Evolutionary conservation across 768 basidiomycete species (phyloP), one percentile per base, ranked within the genome.

Genomic region (Auricularia auricula-judae): DNA sequence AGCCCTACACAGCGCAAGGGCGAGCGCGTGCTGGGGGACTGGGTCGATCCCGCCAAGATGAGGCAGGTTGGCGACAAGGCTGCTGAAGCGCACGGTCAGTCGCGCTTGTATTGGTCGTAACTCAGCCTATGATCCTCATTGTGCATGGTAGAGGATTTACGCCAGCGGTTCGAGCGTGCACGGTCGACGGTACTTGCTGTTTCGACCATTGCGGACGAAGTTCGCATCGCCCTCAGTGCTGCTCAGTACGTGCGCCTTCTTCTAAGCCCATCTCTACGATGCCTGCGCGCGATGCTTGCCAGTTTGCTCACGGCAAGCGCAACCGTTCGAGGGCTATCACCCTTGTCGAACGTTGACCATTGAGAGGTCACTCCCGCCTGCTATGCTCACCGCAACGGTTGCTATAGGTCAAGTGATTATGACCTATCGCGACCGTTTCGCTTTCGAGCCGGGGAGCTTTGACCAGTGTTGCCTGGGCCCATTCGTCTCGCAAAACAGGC

Each of bases 41-140:
- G 92, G 73, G 89, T 93, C 33, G 87, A 87, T 16, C 81, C 79
- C 67, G 82, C 78, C 61, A 90, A 86, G 76, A 93, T 93, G 91
- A 81, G 79, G 69, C 82, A 88, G 71, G 91, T 93, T 1, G 88
- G 84, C 2, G 87, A 87, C 16, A 84, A 81, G 3, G 91, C 89
- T 75, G 71, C 76, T 16, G 80, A 81, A 60, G 85, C 86, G 33
- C 87, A 92, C 77, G 83, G 89, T 88, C 65, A 47, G 82, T 76
- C 54, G 14, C 14, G 16, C 60, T 29, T 18, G 47, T 21, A 51
- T 16, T 21, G 14, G 47, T 51, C 16, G 21, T 51, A 5, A 5
- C 18, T 18, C 16, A 44, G 18, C 43, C 18, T 44, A 11, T 18
- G 10, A 44, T 18, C 10, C 14, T 51, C 21, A 29, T 61, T 12